Evolutionary conservation across 768 basidiomycete species (phyloP).

Genomic region (Amanita muscaria): DNA sequence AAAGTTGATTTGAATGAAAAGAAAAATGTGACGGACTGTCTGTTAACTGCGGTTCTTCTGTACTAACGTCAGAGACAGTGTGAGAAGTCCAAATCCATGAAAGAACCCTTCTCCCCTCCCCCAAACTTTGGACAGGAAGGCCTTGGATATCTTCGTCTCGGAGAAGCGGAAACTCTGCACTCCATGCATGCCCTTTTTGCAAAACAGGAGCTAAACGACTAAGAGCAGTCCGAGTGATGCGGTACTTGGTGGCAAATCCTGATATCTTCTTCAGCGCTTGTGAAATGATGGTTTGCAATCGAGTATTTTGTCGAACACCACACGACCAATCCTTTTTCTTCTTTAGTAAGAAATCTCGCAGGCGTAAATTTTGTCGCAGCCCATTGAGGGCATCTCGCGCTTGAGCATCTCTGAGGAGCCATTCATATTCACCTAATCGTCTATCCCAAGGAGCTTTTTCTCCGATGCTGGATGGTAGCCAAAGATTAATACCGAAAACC

Average conservation of each 20-base stretch:
- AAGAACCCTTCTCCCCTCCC: not conserved
- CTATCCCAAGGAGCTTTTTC: not conserved
- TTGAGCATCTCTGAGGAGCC: constrained; percentile 2
- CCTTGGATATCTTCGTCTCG: not conserved
- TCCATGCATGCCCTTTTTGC: not conserved
- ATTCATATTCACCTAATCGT: not conserved
- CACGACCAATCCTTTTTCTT: not conserved
- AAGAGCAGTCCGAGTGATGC: not conserved
- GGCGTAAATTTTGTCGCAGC: not conserved
- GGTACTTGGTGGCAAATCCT: not conserved
- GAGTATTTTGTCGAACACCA: not conserved
- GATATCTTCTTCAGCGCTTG: not conserved
- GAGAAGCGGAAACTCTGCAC: not conserved
- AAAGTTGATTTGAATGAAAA: not conserved
- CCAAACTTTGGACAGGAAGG: not conserved
- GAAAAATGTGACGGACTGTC: not conserved
- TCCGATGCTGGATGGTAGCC: constrained; percentile 1
- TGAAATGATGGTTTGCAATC: not conserved
- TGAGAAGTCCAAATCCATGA: constrained; percentile 3
- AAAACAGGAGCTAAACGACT: not conserved
- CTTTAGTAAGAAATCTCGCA: not conserved
- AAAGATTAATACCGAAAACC: not conserved
- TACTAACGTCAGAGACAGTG: too few relatives aligned
- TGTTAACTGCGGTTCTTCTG: not conserved
- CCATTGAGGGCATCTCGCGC: not conserved